phyloP scores from a whole-genome alignment of 306 rosid species.

The Castanospermum australe region DNA sequence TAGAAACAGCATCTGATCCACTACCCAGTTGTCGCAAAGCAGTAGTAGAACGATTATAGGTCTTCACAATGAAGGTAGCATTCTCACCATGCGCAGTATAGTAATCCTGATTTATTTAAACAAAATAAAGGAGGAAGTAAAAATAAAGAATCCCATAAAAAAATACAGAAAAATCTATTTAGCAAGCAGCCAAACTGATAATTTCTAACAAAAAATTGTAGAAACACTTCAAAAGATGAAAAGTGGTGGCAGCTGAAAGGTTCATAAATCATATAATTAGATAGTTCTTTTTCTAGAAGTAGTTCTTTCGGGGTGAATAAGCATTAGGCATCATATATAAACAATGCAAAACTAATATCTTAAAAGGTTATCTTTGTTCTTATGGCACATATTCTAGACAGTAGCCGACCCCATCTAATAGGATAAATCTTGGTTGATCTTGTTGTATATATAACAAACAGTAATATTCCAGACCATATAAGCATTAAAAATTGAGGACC shows the following conservation, averaged over 20 bases:
- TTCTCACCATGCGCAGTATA: conserved; percentile 91
- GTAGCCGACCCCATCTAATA: no score
- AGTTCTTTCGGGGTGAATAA: conserved; percentile 8
- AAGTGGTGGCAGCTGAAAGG: conserved; percentile 7
- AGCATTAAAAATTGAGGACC: background rate
- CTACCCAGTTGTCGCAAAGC: conserved; percentile 78
- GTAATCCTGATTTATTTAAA: conserved; percentile 85
- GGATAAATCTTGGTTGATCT: no score
- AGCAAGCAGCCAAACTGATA: background rate
- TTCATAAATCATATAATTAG: background rate
- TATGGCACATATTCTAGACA: background rate
- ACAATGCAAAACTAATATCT: background rate
- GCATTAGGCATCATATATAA: background rate
- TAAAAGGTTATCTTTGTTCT: background rate
- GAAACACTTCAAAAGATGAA: conserved; percentile 17
- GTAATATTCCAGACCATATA: background rate
- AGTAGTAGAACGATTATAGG: conserved; percentile 85
- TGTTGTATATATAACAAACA: no score
- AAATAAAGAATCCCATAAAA: conserved; percentile 19
- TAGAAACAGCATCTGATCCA: conserved; percentile 72
- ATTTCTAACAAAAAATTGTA: background rate
- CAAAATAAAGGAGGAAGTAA: conserved; percentile 2
- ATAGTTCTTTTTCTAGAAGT: background rate
- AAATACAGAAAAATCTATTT: background rate
- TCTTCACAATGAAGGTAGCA: conserved; percentile 90